A percentile compares a stretch with the other conserved stretches of the same genome.
These are phyloP conservation scores for Pulveroboletus ravenelii DNA, from an alignment of 768 basidiomycete species.

Conservation along the genomic window DNA sequence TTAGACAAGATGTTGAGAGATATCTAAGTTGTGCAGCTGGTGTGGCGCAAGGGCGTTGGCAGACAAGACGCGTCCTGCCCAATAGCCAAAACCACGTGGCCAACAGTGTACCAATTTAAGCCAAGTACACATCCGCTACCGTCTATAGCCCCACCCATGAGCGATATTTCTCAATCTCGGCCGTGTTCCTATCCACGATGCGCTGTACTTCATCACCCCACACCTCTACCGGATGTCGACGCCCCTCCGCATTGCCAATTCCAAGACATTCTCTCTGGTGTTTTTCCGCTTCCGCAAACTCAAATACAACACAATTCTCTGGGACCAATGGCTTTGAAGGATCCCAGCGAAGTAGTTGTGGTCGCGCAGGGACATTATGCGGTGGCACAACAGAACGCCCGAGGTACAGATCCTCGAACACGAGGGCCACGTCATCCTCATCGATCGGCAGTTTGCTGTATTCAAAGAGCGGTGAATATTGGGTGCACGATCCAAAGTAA, in stretches of 20 bases:
- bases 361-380: conserved; percentile 63
- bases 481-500: background rate
- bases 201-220: conserved; percentile 66
- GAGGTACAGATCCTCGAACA: conserved; percentile 85
- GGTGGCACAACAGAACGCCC: conserved; percentile 79
- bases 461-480: background rate
- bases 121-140: background rate
- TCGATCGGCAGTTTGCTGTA: conserved; percentile 70
- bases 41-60: background rate
- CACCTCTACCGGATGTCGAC: conserved; percentile 44
- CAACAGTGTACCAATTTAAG: background rate
- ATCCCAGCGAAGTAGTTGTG: conserved; percentile 82
- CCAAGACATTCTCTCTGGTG: conserved; percentile 49
- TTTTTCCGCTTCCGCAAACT: conserved; percentile 64
- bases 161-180: conserved; percentile 53
- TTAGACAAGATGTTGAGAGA: conserved; percentile 17
- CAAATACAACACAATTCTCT: conserved; percentile 88
- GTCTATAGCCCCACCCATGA: conserved; percentile 43
- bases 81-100: conserved; percentile 1
- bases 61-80: background rate
- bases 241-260: conserved; percentile 3
- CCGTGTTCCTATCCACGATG: conserved; percentile 52
- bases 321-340: conserved; percentile 52
- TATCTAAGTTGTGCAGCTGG: background rate
- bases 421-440: conserved; percentile 74